Base-by-base conservation (phyloP, 495 filamentous ascomycete species). In the Aspergillus incahuasiensis region DNA sequence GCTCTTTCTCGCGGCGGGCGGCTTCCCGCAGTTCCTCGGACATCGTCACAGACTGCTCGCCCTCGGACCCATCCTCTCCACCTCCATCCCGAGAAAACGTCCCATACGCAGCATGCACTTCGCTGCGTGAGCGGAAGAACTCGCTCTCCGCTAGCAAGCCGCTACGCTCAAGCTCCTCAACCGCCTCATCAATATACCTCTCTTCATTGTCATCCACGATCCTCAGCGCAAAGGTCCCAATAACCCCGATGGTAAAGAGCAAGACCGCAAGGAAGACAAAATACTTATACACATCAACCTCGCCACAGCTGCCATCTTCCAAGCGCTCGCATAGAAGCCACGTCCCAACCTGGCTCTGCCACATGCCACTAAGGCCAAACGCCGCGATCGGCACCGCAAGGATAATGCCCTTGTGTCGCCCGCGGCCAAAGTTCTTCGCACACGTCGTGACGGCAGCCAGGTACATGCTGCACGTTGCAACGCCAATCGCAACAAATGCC, bases 381-480 rank as follows among this genome's bases (percentile, higher is more conserved):
- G 87, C 84, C 0, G 94, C 90, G 74, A 98, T 97, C 6, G 94
- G 94, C 48, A 89, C 70, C 20, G 92, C 92, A 50, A 98, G 74
- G 63, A 95, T 91, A 53, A 98, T 68, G 0, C 94, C 92, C 66
- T 91, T 88, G 62, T 95, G 83, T 64, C 86, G 91, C 3, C 91
- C 89, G 38, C 86, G 77, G 18, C 92, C 90, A 68, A 97, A 97
- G 70, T 96, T 97, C 82, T 98, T 98, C 21, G 92, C 94, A 56
- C 91, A 96, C 2, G 92, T 96, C 20, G 94, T 91, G 25, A 98
- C 87, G 0, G 89, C 88, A 34, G 82, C 79, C 22, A 97, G 67
- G 66, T 97, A 97, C 86, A 97, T 89, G 63, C 79, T 79, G 56
- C 86, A 85, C 0, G 94, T 97, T 5, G 85, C 92, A 57, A 85